Conservation (phyloP, 2,329 filamentous ascomycete genomes). For the Laburnicola sp. region DNA sequence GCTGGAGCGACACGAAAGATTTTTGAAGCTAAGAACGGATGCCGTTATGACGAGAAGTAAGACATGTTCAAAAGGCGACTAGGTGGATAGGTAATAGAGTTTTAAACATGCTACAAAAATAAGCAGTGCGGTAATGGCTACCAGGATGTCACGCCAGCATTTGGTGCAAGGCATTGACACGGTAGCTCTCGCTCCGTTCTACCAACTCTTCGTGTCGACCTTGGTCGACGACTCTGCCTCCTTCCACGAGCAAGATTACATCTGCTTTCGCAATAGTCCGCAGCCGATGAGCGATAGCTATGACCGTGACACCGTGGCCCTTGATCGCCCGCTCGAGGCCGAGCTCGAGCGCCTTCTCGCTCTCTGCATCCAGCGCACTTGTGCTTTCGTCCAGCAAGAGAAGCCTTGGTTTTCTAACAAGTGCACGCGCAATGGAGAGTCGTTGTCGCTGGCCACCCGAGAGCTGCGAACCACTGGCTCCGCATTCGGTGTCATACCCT, state of each 20-base stretch:
- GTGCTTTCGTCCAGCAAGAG: constrained; percentile 50
- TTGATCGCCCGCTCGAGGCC: constrained; percentile 45
- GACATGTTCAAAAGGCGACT: no score
- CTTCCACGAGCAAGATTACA: constrained; percentile 53
- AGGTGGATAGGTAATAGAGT: no score
- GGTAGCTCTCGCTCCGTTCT: constrained; percentile 54
- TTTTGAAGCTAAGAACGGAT: no score
- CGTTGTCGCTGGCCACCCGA: constrained; percentile 51
- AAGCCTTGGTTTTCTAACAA: constrained; percentile 48
- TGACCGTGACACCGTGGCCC: constrained; percentile 44
- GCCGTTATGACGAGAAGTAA: no score
- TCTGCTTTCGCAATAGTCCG: constrained; percentile 49
- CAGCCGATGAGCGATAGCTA: constrained; percentile 52
- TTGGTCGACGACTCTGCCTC: constrained; percentile 52
- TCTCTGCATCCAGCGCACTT: constrained; percentile 49
- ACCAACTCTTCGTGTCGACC: constrained; percentile 56
- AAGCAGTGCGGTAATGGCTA: not conserved
- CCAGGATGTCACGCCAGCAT: constrained; percentile 42
- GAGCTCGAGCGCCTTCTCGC: constrained; percentile 46
- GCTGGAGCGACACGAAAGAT: no score
- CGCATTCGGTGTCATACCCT: constrained; percentile 64
- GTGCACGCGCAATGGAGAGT: constrained; percentile 48
- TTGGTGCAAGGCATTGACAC: constrained; percentile 55
- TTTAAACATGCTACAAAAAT: no score
- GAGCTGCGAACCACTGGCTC: constrained; percentile 46